Evolutionary conservation across 179 eudicot genomes (phyloP).

Genomic region (Heliamphora pulchella): DNA sequence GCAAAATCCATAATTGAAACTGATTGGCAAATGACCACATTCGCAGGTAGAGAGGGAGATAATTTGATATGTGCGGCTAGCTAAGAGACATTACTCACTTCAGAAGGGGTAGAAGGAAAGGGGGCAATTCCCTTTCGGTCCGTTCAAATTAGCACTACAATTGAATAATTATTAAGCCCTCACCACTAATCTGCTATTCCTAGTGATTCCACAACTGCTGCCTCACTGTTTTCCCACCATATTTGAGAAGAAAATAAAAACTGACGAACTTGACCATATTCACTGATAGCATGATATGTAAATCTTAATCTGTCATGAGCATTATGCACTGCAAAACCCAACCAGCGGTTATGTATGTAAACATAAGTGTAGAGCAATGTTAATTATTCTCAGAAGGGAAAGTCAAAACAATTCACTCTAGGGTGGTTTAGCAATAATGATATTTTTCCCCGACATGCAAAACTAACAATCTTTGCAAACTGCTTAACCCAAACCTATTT

Average conservation of each 20-base stretch:
- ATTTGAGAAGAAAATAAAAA: too few species aligned
- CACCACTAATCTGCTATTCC: neutral
- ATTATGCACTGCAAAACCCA: too few species aligned
- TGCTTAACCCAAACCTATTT: neutral
- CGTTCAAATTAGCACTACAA: neutral
- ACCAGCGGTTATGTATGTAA: too few species aligned
- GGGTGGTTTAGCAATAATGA: slow-evolving; percentile 1
- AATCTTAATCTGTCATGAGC: too few species aligned
- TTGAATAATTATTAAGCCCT: neutral
- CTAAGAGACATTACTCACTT: neutral
- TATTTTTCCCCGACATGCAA: neutral
- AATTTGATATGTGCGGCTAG: neutral
- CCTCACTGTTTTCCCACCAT: neutral
- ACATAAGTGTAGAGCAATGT: too few species aligned
- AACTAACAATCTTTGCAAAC: neutral
- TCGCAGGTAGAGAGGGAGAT: neutral
- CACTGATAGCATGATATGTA: too few species aligned
- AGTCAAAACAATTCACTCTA: neutral
- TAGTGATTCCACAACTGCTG: neutral
- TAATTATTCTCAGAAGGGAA: too few species aligned
- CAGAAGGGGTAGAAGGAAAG: neutral
- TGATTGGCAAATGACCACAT: neutral
- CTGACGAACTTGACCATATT: too few species aligned
- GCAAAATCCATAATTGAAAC: neutral
- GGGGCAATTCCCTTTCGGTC: too few species aligned